Conservation (phyloP, 2,329 filamentous ascomycete species). For the Aureobasidium subglaciale region DNA sequence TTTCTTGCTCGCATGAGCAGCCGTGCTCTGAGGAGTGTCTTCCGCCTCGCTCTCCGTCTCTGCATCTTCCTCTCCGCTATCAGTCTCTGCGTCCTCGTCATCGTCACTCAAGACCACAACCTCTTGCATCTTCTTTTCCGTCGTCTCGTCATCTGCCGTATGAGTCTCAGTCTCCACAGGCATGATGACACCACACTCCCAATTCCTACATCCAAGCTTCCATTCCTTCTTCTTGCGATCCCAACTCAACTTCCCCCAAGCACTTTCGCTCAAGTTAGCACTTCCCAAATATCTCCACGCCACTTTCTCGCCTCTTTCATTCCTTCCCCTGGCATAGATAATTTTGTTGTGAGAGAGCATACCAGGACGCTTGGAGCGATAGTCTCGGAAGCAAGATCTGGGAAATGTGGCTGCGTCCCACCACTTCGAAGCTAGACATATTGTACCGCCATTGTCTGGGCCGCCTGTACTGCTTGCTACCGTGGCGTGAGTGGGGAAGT, state of each 20-base stretch:
- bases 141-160: background rate
- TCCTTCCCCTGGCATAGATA: constrained; percentile 40
- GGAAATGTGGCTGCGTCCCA: constrained; percentile 67
- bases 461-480: constrained; percentile 31
- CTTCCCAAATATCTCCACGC: constrained; percentile 85
- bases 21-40: too few species aligned
- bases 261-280: constrained; percentile 86
- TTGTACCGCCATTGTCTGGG: constrained; percentile 60
- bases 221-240: constrained; percentile 55
- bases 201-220: constrained; percentile 82
- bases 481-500: constrained; percentile 71
- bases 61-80: constrained; percentile 18
- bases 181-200: constrained; percentile 88
- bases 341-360: constrained; percentile 82
- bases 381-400: constrained; percentile 63
- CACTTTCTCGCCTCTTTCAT: constrained; percentile 27
- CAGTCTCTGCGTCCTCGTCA: background rate
- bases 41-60: constrained; percentile 4
- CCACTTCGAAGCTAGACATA: constrained; percentile 68
- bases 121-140: background rate
- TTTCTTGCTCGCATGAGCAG: too few species aligned
- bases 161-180: constrained; percentile 38
- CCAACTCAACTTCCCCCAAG: constrained; percentile 76
- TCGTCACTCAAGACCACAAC: background rate
- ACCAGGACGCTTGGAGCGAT: constrained; percentile 60